Evolutionary conservation across 2,329 filamentous ascomycete species (phyloP).

Genomic region (Stachybotrys elegans): DNA sequence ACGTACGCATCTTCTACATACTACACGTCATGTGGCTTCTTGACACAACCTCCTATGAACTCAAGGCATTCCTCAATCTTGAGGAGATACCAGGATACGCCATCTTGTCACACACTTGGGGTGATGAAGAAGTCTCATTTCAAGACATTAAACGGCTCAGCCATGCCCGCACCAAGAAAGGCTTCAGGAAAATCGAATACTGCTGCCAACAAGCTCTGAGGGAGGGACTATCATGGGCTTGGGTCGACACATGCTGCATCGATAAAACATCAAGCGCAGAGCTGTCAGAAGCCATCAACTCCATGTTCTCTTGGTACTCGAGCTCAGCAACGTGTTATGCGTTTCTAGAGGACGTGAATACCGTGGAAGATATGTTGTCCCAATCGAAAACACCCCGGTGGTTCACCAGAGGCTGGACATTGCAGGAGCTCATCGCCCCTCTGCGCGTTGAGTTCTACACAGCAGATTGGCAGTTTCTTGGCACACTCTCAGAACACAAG

Average conservation of each 20-base stretch:
- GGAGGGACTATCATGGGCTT: not conserved
- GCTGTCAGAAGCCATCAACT: constrained; percentile 1
- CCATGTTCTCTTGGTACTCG: not conserved
- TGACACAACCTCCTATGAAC: not conserved
- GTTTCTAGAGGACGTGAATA: not conserved
- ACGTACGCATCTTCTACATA: no score
- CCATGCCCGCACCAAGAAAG: not conserved
- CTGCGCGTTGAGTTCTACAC: not conserved
- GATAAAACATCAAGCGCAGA: not conserved
- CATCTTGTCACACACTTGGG: constrained; percentile 1
- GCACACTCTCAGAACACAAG: not conserved
- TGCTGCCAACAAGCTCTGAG: not conserved
- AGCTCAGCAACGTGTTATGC: not conserved
- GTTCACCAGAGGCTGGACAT: not conserved
- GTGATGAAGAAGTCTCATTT: not conserved
- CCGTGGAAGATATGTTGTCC: not conserved
- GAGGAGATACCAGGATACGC: not conserved
- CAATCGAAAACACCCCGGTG: no score
- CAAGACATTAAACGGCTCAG: not conserved
- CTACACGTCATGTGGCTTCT: not conserved
- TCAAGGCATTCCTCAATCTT: not conserved
- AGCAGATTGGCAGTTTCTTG: not conserved
- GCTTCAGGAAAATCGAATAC: not conserved
- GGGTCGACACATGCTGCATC: constrained; percentile 1
- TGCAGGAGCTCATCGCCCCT: no score